These are phyloP conservation scores for Aschersonia sp. DNA, from an alignment of 2,329 filamentous ascomycete genomes.

Conservation along the genomic window DNA sequence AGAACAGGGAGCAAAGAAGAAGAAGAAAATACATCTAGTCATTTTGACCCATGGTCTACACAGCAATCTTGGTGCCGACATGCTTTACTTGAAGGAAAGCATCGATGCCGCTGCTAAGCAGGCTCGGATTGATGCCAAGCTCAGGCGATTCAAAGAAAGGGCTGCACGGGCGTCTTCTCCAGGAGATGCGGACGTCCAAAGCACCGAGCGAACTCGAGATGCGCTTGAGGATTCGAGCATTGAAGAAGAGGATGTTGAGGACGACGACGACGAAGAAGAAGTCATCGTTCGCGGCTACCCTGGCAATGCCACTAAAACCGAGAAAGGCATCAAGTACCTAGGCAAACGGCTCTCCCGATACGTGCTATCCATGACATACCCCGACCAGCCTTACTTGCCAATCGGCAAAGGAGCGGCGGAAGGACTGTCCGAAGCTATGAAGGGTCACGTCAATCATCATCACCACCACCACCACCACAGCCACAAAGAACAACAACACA, in stretches of 20 bases:
- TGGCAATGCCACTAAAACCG: slow-evolving; percentile 81
- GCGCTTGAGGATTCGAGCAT: not conserved
- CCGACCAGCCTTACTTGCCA: slow-evolving; percentile 80
- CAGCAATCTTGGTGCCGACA: slow-evolving; percentile 89
- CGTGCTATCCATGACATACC: slow-evolving; percentile 79
- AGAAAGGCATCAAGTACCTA: slow-evolving; percentile 91
- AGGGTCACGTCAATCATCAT: slow-evolving; percentile 20
- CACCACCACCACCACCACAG: slow-evolving; percentile 7
- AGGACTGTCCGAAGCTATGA: slow-evolving; percentile 23
- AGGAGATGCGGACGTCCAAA: not conserved
- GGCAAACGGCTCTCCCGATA: slow-evolving; percentile 90
- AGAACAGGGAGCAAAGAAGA: slow-evolving; percentile 53
- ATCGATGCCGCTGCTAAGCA: slow-evolving; percentile 75
- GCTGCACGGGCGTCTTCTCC: slow-evolving; percentile 9
- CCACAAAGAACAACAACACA: slow-evolving; percentile 26
- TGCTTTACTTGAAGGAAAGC: slow-evolving; percentile 94
- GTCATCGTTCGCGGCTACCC: slow-evolving; percentile 82
- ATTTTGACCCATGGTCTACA: slow-evolving; percentile 89
- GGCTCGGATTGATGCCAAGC: slow-evolving; percentile 54
- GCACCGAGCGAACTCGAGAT: no score
- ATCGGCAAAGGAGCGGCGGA: slow-evolving; percentile 34
- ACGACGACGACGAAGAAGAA: slow-evolving; percentile 62
- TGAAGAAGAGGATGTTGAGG: slow-evolving; percentile 19
- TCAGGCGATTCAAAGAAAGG: slow-evolving; percentile 38
- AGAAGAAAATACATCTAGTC: slow-evolving; percentile 78